Evolutionary conservation across 345 rosid species (phyloP).

Genomic region (Anacardium occidentale): DNA sequence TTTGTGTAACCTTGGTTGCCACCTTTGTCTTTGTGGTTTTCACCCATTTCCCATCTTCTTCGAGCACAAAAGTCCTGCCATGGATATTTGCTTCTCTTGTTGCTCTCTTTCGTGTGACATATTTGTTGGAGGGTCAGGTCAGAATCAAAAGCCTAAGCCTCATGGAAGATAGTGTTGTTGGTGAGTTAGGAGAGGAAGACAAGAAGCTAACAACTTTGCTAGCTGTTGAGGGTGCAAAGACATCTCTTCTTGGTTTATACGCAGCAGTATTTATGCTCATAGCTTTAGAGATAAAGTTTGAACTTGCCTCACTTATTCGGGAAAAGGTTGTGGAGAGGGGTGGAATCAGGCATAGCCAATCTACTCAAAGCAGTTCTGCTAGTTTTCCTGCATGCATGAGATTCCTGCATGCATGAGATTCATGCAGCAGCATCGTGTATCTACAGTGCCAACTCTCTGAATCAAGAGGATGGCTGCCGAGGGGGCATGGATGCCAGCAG

Average conservation of each 20-base stretch:
- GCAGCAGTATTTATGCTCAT: constrained; percentile 97
- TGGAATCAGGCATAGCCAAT: constrained; percentile 56
- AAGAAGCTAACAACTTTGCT: constrained; percentile 68
- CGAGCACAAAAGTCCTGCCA: constrained; percentile 91
- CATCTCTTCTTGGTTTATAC: constrained; percentile 93
- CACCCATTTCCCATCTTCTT: constrained; percentile 98
- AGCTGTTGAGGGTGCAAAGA: constrained; percentile 98
- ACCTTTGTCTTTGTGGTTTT: constrained; percentile 86
- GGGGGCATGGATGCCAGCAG: constrained; percentile 99
- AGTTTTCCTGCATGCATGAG: constrained; percentile 75
- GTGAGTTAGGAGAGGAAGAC: constrained; percentile 73
- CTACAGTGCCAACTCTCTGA: constrained; percentile 66
- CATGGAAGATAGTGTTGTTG: constrained; percentile 47
- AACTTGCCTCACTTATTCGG: constrained; percentile 86
- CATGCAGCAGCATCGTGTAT: constrained; percentile 87
- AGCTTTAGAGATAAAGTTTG: constrained; percentile 89
- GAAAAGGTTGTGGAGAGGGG: constrained; percentile 79
- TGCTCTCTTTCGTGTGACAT: constrained; percentile 93
- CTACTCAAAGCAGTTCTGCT: constrained; percentile 52
- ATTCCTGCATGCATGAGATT: constrained; percentile 95
- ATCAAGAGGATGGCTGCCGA: constrained; percentile 92
- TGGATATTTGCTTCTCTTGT: constrained; percentile 96
- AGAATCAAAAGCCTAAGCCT: constrained; percentile 56
- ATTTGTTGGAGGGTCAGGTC: constrained; percentile 93
- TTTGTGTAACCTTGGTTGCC: constrained; percentile 80